phyloP scores from a whole-genome alignment of 1,284 basidiomycete species.

The Phellopilus nigrolimitatus region DNA sequence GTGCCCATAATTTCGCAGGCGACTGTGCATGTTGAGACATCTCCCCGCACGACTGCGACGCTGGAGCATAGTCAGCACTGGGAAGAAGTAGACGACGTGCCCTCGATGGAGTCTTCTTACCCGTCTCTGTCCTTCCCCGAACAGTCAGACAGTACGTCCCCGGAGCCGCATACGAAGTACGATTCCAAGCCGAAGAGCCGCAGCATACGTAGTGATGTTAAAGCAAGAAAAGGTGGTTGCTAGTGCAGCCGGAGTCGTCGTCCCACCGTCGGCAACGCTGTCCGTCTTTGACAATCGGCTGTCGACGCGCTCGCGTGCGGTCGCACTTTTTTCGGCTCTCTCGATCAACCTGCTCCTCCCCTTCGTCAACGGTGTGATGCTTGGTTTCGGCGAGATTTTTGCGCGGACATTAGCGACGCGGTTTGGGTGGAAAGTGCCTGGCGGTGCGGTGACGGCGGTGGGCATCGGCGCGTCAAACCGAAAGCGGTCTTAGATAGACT shows the following conservation, averaged over 20 bases:
- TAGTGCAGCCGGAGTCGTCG: constrained; percentile 25
- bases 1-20: constrained; percentile 13
- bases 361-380: constrained; percentile 97
- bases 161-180: constrained; percentile 5
- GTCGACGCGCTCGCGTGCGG: constrained; percentile 57
- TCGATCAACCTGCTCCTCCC: constrained; percentile 92
- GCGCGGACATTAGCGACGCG: constrained; percentile 80
- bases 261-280: constrained; percentile 62
- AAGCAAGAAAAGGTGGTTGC: too few species aligned
- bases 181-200: constrained; percentile 21
- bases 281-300: constrained; percentile 72
- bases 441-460: constrained; percentile 27
- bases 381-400: constrained; percentile 97
- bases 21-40: constrained; percentile 1
- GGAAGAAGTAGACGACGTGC: constrained; percentile 53
- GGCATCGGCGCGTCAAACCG: neutral
- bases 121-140: constrained; percentile 71
- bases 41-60: constrained; percentile 29
- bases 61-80: constrained; percentile 53
- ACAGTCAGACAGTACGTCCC: constrained; percentile 40
- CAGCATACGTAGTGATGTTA: too few species aligned
- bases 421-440: constrained; percentile 41
- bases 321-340: constrained; percentile 75
- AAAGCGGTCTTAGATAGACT: neutral
- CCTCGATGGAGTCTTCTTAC: constrained; percentile 62